Evolutionary conservation across 2,329 filamentous ascomycete species (phyloP), one percentile per base, ranked within the genome.

Genomic region (Mycosphaerelloides madeirae): DNA sequence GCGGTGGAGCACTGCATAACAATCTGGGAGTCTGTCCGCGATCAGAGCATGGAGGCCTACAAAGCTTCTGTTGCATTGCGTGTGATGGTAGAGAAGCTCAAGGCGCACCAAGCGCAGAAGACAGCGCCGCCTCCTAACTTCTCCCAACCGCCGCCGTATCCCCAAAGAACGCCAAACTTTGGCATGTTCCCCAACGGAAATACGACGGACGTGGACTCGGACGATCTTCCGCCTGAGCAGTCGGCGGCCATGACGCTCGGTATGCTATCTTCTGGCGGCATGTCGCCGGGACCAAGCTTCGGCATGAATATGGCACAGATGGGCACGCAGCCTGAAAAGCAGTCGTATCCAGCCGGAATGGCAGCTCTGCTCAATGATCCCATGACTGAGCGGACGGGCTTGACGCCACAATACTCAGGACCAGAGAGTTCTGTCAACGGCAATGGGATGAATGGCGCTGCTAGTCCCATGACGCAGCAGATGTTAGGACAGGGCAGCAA

Each of bases 21-120:
- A 14, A 93, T 97, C 44, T 97, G 90, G 89, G 82, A 84, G 38
- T 80, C 80, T 8, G 73, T 89, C 9, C 79, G 82, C 3, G 84
- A 93, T 43, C 75, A 81, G 18, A 93, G 85, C 1, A 84, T 96
- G 69, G 91, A 97, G 55, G 88, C 90, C 0, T 90, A 83, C 70
- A 97, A 97, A 68, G 91, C 88, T 1, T 81, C 81, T 31, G 81
- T 80, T 32, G 77, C 91, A 18, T 72, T 97, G n/a, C 82, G 81
- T 16, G 81, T 96, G 40, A 89, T 97, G 79, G 69, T 97, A 34
- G 76, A 81, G 25, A 93, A 93, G 65, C 75, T 96, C 42, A 83
- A 77, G 57, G 70, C 68, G 44, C 72, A 76, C 8, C 65, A 64
- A 16, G 47, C 20, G 2, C 49, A 45, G 31, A 38, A 42, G 31